These are phyloP conservation scores for Pichia thaimueangensis DNA, from an alignment of 805 yeast species.

Conservation along the genomic window DNA sequence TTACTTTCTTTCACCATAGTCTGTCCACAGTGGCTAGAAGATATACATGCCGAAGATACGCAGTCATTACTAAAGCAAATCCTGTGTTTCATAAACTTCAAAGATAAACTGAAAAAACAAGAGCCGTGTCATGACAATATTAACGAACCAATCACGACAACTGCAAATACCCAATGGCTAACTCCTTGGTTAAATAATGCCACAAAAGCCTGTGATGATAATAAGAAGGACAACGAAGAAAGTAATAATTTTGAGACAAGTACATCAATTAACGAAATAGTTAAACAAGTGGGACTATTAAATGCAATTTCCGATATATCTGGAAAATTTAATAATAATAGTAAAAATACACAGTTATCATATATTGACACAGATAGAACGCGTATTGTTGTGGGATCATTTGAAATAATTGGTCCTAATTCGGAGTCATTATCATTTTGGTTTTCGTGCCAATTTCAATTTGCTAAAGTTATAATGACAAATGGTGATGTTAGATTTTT, in stretches of 20 bases:
- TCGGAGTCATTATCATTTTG: constrained; percentile 18
- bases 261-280: constrained; percentile 6
- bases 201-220: not conserved
- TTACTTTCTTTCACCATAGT: constrained; percentile 21
- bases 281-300: constrained; percentile 20
- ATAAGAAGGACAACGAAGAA: not conserved
- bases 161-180: not conserved
- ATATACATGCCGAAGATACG: constrained; percentile 18
- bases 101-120: not conserved
- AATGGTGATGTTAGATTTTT: constrained; percentile 11
- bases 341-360: not conserved
- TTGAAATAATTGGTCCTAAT: constrained; percentile 18
- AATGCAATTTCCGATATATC: constrained; percentile 26
- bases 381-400: constrained; percentile 26
- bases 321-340: constrained; percentile 15
- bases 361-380: constrained; percentile 30
- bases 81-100: constrained; percentile 21
- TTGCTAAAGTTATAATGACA: constrained; percentile 8
- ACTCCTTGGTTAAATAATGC: not conserved
- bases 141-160: not conserved
- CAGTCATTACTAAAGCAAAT: constrained; percentile 21
- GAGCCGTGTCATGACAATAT: not conserved
- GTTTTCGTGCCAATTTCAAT: constrained; percentile 27
- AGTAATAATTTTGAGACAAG: not conserved
- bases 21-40: constrained; percentile 16